A percentile compares a stretch with the other conserved stretches of the same genome.
Conservation (phyloP, 139 green algal species). For the Deuterostichococcus epilithicus region DNA sequence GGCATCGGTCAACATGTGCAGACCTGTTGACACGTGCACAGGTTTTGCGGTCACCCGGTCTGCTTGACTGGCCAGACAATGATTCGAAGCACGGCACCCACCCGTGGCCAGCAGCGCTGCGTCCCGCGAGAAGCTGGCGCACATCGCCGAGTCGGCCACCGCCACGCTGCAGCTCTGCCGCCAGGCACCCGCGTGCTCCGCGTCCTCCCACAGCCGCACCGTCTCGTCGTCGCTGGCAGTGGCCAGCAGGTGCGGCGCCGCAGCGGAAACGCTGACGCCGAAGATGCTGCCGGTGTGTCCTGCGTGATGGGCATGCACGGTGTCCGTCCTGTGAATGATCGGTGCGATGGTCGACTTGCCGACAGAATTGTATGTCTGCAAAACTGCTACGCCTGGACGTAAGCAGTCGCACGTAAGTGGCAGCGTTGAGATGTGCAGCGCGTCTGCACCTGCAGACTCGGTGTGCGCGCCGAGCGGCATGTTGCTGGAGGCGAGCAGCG, state of each 20-base stretch:
- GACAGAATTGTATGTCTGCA: neutral
- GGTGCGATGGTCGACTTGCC: too few relatives aligned
- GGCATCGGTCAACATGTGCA: too few relatives aligned
- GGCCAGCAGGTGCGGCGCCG: neutral
- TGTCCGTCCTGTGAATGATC: neutral
- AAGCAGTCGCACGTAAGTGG: too few relatives aligned
- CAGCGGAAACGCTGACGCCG: conserved; percentile 5
- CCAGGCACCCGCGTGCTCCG: neutral
- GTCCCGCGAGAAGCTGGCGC: neutral
- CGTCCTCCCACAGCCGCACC: neutral
- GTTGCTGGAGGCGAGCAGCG: too few relatives aligned
- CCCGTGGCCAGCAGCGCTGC: neutral
- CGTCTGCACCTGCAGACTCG: too few relatives aligned
- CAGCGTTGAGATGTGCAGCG: neutral
- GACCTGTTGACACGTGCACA: neutral
- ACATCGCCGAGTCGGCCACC: neutral
- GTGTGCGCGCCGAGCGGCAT: too few relatives aligned
- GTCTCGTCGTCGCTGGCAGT: conserved; percentile 17
- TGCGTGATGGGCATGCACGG: neutral
- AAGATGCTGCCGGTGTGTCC: conserved; percentile 17
- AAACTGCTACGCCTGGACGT: too few relatives aligned
- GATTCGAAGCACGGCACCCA: neutral
- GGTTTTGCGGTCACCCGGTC: too few relatives aligned
- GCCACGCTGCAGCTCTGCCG: neutral
- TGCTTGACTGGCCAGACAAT: neutral